phyloP scores from a whole-genome alignment of 805 yeast genomes.

The Candida insectalens region DNA sequence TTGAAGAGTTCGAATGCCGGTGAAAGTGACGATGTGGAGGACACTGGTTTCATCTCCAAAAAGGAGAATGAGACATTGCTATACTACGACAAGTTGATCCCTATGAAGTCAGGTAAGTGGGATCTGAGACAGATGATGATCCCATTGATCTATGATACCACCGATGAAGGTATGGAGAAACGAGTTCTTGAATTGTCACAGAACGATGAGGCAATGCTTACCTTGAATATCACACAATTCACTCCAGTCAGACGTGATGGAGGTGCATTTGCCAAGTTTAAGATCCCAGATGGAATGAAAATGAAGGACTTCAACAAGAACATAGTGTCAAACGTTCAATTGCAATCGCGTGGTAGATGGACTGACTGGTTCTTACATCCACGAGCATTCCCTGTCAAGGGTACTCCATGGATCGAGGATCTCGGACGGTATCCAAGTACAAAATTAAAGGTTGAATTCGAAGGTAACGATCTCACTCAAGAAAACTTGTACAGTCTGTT shows the following conservation, averaged over 20 bases:
- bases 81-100: conserved; percentile 48
- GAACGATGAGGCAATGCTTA: conserved; percentile 8
- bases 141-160: conserved; percentile 27
- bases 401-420: conserved; percentile 96
- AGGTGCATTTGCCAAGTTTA: conserved; percentile 82
- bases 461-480: conserved; percentile 68
- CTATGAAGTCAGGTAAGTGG: conserved; percentile 30
- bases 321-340: conserved; percentile 30
- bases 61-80: conserved; percentile 39
- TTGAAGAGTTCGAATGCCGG: conserved; percentile 36
- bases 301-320: conserved; percentile 43
- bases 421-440: conserved; percentile 66
- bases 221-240: conserved; percentile 43
- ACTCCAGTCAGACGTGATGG: conserved; percentile 78
- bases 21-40: conserved; percentile 43
- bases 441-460: conserved; percentile 55
- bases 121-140: conserved; percentile 36
- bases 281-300: conserved; percentile 42
- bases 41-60: conserved; percentile 48
- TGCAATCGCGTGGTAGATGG: conserved; percentile 17
- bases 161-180: conserved; percentile 24
- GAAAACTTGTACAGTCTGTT: conserved; percentile 71
- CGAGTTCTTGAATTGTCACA: conserved; percentile 27
- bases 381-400: conserved; percentile 66
- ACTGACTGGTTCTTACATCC: conserved; percentile 17